phyloP scores from a whole-genome alignment of 441 rosid genomes.

The Iberis amara region DNA sequence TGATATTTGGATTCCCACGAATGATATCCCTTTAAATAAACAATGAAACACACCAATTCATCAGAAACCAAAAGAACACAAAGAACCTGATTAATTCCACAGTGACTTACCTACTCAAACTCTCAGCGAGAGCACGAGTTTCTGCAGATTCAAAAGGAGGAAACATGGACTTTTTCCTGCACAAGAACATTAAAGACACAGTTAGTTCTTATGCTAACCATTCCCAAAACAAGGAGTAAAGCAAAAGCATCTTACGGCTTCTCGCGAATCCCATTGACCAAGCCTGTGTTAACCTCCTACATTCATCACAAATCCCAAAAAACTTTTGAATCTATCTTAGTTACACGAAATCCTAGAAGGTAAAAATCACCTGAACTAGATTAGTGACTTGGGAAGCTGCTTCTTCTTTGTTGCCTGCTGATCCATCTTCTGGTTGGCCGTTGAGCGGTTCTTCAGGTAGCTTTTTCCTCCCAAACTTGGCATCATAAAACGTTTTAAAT shows the following conservation, averaged over 20 bases:
- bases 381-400: conserved; percentile 50
- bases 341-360: too few species aligned
- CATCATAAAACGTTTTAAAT: conserved; percentile 65
- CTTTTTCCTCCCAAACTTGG: conserved; percentile 88
- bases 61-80: not conserved
- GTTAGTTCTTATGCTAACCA: conserved; percentile 2
- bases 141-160: conserved; percentile 88
- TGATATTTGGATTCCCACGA: conserved; percentile 84
- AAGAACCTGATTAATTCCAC: conserved; percentile 9
- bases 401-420: conserved; percentile 37
- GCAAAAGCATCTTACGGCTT: conserved; percentile 47
- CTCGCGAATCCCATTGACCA: conserved; percentile 40
- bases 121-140: conserved; percentile 71
- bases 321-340: conserved; percentile 5
- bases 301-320: too few species aligned
- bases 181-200: conserved; percentile 16
- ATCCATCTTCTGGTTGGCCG: conserved; percentile 31
- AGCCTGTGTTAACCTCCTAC: conserved; percentile 41
- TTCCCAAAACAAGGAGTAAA: conserved; percentile 6
- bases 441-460: conserved; percentile 29
- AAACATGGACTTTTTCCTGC: conserved; percentile 68
- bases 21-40: conserved; percentile 66
- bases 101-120: conserved; percentile 61
- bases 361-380: conserved; percentile 39
- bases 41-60: conserved; percentile 4